phyloP scores from a whole-genome alignment of 2,329 filamentous ascomycete species.

The Fusarium chaquense region DNA sequence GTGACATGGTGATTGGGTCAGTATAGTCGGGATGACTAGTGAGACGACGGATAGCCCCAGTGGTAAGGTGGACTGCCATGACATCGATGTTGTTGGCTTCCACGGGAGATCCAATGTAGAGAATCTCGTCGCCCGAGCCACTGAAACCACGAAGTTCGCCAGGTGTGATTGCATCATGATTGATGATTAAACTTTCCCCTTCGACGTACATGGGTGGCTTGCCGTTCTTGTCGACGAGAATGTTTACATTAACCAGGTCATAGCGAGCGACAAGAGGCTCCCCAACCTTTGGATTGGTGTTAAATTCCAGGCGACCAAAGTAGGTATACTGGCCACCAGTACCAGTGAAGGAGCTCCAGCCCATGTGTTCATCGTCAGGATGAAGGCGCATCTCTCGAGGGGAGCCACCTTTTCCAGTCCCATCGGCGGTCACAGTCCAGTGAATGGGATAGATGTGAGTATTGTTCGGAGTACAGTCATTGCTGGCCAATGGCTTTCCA shows the following conservation, averaged over 20 bases:
- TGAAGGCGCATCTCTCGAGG: slow-evolving; percentile 60
- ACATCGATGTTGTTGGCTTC: slow-evolving; percentile 61
- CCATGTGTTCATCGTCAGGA: slow-evolving; percentile 59
- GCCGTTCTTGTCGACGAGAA: background rate
- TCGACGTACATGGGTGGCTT: slow-evolving; percentile 1
- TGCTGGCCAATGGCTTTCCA: slow-evolving; percentile 48
- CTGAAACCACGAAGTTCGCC: slow-evolving; percentile 61
- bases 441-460: slow-evolving; percentile 25
- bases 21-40: slow-evolving; percentile 59
- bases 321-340: slow-evolving; percentile 48
- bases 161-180: slow-evolving; percentile 39
- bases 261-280: slow-evolving; percentile 4
- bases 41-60: slow-evolving; percentile 56
- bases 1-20: slow-evolving; percentile 58
- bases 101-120: slow-evolving; percentile 55
- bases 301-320: slow-evolving; percentile 57
- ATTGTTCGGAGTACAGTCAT: background rate
- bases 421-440: slow-evolving; percentile 43
- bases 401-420: slow-evolving; percentile 48
- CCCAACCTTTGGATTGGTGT: slow-evolving; percentile 46
- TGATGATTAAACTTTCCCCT: background rate
- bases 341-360: slow-evolving; percentile 55
- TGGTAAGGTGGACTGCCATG: slow-evolving; percentile 56
- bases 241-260: slow-evolving; percentile 4
- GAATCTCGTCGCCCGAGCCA: slow-evolving; percentile 56